Evolutionary conservation across 768 basidiomycete species (phyloP).

Genomic region (Calocera viscosa): DNA sequence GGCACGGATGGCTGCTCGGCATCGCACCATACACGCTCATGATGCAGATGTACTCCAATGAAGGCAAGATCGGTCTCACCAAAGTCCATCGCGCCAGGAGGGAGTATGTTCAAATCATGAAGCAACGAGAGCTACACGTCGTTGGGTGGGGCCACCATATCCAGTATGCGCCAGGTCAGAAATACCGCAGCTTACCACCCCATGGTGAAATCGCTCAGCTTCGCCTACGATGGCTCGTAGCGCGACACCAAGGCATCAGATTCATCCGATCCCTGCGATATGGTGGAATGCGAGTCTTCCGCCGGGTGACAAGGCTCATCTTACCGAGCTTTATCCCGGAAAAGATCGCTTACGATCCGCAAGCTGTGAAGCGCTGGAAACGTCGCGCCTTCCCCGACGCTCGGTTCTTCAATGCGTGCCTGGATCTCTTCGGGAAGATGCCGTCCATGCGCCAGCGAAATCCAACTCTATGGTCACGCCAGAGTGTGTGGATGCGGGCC

Average conservation of each 20-base stretch:
- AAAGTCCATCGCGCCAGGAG: not conserved
- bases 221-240: not conserved
- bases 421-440: slow-evolving; percentile 34
- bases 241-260: slow-evolving; percentile 19
- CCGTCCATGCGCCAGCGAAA: slow-evolving; percentile 12
- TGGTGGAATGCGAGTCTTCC: slow-evolving; percentile 24
- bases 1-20: slow-evolving; percentile 50
- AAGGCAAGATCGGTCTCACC: slow-evolving; percentile 14
- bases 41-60: slow-evolving; percentile 43
- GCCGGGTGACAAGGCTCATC: not conserved
- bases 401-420: slow-evolving; percentile 54
- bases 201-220: not conserved
- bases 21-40: slow-evolving; percentile 60
- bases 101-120: not conserved
- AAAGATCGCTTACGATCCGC: not conserved
- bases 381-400: slow-evolving; percentile 39
- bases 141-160: slow-evolving; percentile 4
- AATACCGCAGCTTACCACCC: not conserved
- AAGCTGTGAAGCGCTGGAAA: slow-evolving; percentile 13
- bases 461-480: not conserved
- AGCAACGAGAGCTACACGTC: not conserved
- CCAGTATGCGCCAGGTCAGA: not conserved
- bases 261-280: slow-evolving; percentile 31
- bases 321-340: not conserved
- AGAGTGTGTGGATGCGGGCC: not conserved